phyloP scores from a whole-genome alignment of 495 filamentous ascomycete species.

The Copromyces sp. region DNA sequence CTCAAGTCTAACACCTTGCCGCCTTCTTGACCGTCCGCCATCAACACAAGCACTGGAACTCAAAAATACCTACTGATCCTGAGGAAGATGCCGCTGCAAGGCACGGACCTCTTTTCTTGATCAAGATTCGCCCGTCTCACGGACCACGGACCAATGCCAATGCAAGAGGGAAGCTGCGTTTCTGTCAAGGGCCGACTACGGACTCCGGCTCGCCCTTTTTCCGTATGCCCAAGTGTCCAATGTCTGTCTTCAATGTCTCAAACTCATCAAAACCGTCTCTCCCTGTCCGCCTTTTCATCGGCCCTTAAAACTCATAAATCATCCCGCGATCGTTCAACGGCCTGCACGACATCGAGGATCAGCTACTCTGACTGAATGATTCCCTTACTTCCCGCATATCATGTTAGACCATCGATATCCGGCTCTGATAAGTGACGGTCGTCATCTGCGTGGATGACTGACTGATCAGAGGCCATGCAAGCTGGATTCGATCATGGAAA shows the following conservation, averaged over 20 bases:
- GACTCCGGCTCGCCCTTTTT: background rate
- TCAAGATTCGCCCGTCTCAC: background rate
- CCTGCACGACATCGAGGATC: background rate
- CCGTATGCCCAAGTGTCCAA: background rate
- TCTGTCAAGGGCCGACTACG: too few species aligned
- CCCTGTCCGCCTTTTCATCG: background rate
- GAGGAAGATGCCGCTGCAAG: background rate
- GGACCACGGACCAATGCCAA: background rate
- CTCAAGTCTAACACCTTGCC: background rate
- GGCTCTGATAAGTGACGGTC: background rate
- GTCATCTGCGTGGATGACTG: background rate
- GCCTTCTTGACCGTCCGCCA: background rate
- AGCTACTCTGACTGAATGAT: background rate
- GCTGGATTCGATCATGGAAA: background rate
- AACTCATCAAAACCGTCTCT: background rate
- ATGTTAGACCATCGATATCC: background rate
- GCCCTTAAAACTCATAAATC: background rate
- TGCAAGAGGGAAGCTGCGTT: too few species aligned
- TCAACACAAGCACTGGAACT: background rate
- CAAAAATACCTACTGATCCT: background rate
- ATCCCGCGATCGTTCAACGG: background rate
- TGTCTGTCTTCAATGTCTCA: background rate
- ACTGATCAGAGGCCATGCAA: background rate
- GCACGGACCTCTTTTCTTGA: background rate
- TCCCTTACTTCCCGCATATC: background rate